Percentiles rank a stretch among this genome's conserved stretches.
Conservation (phyloP, 2,329 filamentous ascomycete genomes). For the Stemphylium vesicarium region DNA sequence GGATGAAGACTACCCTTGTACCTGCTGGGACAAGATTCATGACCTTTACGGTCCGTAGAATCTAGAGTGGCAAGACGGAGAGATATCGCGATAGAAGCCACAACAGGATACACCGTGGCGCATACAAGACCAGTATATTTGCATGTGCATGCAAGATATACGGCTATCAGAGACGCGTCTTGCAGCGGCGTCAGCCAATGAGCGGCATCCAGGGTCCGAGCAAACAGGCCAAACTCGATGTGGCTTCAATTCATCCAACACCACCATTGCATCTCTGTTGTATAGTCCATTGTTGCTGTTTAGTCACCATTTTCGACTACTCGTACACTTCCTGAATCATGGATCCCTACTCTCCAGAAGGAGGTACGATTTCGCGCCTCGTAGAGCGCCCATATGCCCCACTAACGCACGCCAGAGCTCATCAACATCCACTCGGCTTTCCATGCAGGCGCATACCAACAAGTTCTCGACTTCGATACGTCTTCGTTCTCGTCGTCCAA, state of each 20-base stretch:
- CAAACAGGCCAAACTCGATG: constrained; percentile 43
- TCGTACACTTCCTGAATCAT: constrained; percentile 22
- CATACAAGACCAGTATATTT: no score
- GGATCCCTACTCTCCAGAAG: constrained; percentile 69
- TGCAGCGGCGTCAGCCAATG: constrained; percentile 25
- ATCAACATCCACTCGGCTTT: constrained; percentile 72
- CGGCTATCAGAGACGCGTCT: no score
- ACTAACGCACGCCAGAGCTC: constrained; percentile 58
- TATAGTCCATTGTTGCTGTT: constrained; percentile 11
- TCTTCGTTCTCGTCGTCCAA: constrained; percentile 81
- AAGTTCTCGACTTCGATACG: constrained; percentile 85
- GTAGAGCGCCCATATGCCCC: not conserved
- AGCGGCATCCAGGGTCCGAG: constrained; percentile 25
- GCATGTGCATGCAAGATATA: not conserved
- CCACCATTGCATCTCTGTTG: constrained; percentile 17
- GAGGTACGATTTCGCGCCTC: constrained; percentile 54
- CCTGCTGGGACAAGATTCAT: constrained; percentile 35
- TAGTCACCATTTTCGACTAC: not conserved
- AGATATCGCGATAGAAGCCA: no score
- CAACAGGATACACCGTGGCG: no score
- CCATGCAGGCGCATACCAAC: constrained; percentile 81
- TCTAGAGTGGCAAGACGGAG: constrained; percentile 6
- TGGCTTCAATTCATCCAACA: constrained; percentile 35
- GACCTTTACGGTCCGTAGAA: constrained; percentile 33
- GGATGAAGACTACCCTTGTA: constrained; percentile 26